Base-by-base conservation (phyloP, 345 rosid genomes). In the Noccaea bulbosa region DNA sequence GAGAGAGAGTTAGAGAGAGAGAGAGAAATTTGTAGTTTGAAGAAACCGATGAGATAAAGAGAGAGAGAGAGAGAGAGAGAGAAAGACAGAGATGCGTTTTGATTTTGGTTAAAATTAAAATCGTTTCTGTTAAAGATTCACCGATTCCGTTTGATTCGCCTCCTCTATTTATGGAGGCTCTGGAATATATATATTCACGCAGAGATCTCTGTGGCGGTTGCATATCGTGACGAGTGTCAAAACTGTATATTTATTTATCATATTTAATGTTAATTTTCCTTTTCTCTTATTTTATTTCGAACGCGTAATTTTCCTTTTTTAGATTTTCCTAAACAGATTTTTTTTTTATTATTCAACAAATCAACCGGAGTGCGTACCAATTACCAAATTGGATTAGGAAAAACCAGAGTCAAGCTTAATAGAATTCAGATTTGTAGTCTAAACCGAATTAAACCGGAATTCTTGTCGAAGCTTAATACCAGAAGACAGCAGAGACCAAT, bases 161-260 rank as follows among this genome's bases (percentile, higher is more conserved):
- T 72, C 71, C 50, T 64, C 59, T 64, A 55, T 72, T 64, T 64
- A 64, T 64, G 65, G 56, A 43, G 10, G 30, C 30, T 24, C 10
- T 30, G 10, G 24, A 35, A 33, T 30, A 5, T 49, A 50, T n/a
- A n/a, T 50, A 37, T 24, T 54, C 52, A 71, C 64, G 48, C 11
- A 8, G 4, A 24, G 7, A 37, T 69, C 15, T 69, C n/a, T 16
- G 47, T 16, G 47, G 44, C 60, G 52, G 74, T 70, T 70, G 35
- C 52, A 17, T 11, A 49, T 40, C 67, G 50, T 51, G 38, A 32
- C 61, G 0, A 52, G 55, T 69, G 75, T 41, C 11, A 71, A 16
- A 11, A 3, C 6, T 41, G 75, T 57, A 43, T 27, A 44, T 56
- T 68, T 56, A 6, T 0, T 2, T 15, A 0, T 2, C 0, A 5